Conservation (phyloP, 2,329 filamentous ascomycete species). For the Conoideocrella luteorostrata region DNA sequence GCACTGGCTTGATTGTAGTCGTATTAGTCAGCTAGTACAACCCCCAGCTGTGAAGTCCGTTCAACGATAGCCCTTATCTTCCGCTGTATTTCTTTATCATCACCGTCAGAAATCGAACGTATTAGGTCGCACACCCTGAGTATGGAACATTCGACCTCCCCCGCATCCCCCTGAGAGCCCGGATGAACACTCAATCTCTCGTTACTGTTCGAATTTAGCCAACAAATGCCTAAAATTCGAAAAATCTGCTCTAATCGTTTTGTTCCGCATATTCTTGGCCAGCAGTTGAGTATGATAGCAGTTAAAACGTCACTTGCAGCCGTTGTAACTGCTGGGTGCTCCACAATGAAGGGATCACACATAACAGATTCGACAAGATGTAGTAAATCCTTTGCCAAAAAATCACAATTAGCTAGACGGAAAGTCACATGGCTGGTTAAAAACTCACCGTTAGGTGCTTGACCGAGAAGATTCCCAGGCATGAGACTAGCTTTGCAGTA, state of each 20-base stretch:
- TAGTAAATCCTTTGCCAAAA: conserved; percentile 50
- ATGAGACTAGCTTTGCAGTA: conserved; percentile 41
- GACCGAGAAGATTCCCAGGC: conserved; percentile 54
- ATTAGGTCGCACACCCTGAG: neutral
- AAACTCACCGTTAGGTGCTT: conserved; percentile 58
- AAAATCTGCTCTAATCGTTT: conserved; percentile 59
- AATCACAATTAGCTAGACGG: neutral
- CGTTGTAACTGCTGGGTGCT: conserved; percentile 46
- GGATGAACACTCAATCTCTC: no score
- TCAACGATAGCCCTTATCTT: no score
- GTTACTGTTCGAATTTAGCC: conserved; percentile 51
- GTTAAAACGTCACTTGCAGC: conserved; percentile 49
- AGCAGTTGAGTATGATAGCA: conserved; percentile 54
- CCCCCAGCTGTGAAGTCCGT: no score
- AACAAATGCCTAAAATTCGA: conserved; percentile 55
- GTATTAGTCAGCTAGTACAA: no score
- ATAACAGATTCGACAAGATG: conserved; percentile 60
- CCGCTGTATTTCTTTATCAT: no score
- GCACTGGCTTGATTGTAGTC: no score
- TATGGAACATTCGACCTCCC: neutral
- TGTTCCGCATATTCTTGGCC: conserved; percentile 55
- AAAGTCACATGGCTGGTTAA: neutral
- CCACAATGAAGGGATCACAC: conserved; percentile 59
- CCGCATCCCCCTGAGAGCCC: no score
- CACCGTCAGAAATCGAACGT: neutral